phyloP scores from a whole-genome alignment of 768 basidiomycete genomes.

The Tricholoma sp. region DNA sequence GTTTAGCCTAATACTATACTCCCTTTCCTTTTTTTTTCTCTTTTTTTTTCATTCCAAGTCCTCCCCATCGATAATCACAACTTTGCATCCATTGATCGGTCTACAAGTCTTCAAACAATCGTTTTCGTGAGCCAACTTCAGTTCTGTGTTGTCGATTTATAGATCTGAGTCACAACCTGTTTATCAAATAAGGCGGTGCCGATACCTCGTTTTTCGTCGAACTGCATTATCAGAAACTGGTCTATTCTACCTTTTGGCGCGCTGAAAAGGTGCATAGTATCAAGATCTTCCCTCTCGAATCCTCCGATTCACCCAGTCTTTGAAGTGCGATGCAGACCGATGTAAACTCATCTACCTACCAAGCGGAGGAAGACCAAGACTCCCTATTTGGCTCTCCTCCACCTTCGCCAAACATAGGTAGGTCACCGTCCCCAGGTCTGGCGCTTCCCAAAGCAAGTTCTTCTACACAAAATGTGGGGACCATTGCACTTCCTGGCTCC shows the following conservation, averaged over 20 bases:
- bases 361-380: constrained; percentile 45
- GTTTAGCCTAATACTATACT: no score
- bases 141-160: no score
- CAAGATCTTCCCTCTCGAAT: not conserved
- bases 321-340: constrained; percentile 17
- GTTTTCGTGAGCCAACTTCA: no score
- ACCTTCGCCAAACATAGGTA: constrained; percentile 64
- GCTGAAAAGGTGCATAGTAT: constrained; percentile 15
- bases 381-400: constrained; percentile 85
- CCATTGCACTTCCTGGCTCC: constrained; percentile 98
- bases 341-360: constrained; percentile 6
- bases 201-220: not conserved
- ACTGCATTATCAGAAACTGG: not conserved
- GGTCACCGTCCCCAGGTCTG: constrained; percentile 60
- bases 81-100: no score
- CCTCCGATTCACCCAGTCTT: constrained; percentile 4
- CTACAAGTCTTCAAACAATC: not conserved
- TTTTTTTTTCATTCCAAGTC: no score
- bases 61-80: not conserved
- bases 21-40: no score
- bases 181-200: no score
- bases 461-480: constrained; percentile 85
- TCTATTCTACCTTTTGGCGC: not conserved
- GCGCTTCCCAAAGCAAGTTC: constrained; percentile 49
- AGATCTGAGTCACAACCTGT: no score